A percentile compares a stretch with the other conserved stretches of the same genome.
Evolutionary conservation across 148 eudicot species (phyloP).

Genomic region (Rhododendron ferrugineum): DNA sequence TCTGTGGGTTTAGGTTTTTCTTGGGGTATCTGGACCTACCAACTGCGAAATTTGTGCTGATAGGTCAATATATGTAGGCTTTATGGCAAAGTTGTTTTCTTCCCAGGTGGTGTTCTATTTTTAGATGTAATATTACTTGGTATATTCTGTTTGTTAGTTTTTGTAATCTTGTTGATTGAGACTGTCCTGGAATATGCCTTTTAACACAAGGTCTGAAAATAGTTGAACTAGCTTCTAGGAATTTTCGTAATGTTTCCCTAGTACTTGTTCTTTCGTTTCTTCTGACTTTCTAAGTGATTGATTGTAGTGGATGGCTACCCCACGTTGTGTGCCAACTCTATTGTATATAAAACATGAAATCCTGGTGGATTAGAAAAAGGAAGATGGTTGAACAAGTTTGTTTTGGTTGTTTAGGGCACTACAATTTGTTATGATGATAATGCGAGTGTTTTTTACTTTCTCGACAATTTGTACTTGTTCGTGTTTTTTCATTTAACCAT

Average conservation of each 20-base stretch:
- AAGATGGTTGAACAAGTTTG: not conserved
- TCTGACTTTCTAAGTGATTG: not conserved
- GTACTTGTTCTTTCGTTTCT: not conserved
- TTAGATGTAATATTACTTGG: not conserved
- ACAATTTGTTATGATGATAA: not conserved
- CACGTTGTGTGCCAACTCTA: not conserved
- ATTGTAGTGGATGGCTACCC: not conserved
- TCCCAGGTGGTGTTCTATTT: not conserved
- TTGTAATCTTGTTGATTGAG: not conserved
- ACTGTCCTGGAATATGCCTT: not conserved
- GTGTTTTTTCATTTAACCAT: not conserved
- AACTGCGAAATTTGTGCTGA: not conserved
- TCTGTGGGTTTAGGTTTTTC: not conserved
- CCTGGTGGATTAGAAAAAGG: not conserved
- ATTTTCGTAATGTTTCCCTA: not conserved
- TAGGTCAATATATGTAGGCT: not conserved
- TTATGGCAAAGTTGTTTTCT: not conserved
- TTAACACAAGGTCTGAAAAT: not conserved
- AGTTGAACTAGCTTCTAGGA: not conserved
- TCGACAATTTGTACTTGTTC: not conserved
- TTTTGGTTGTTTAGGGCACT: not conserved
- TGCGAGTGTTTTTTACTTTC: not conserved
- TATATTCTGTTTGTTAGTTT: constrained; percentile 3
- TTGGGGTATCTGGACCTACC: constrained; percentile 13
- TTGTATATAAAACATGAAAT: not conserved